Evolutionary conservation across 345 rosid genomes (phyloP), one percentile per base, ranked within the genome.

Genomic region (Eucalyptus polybractea): DNA sequence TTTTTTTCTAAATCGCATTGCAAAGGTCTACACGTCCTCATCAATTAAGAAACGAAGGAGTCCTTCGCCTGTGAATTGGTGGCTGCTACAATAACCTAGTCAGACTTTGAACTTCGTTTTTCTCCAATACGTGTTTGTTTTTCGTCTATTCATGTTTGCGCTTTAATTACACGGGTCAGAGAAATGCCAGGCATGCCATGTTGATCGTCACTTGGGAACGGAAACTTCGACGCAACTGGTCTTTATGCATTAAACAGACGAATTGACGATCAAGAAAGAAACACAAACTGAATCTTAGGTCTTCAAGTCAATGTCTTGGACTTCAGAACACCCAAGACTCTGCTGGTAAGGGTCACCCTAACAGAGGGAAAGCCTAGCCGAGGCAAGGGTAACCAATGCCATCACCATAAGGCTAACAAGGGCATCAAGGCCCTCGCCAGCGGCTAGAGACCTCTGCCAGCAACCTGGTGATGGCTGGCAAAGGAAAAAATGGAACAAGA

Each of bases 301-400:
- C n/a, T 58, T 24, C 2, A 58, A 58, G 65, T 58, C 65, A 58
- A 24, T 10, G n/a, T 58, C 65, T 56, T 21, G 60, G 2, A 54
- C 25, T 54, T 8, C 10, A 24, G 60, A 54, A 54, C 25, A 54
- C 25, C 60, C 60, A 54, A 54, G 60, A 12, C 60, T 54, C 60
- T 24, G 60, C 25, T 54, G 27, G 60, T 2, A 6, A 54, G 50
- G 50, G 50, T 49, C 50, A 49, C 50, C 50, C 50, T 49, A 49
- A 0, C 50, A 1, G 50, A 49, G 50, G 13, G 13, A 49, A 0
- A 49, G 50, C 50, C 5, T 49, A 0, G 2, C 50, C 50, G 0
- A 4, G 50, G 50, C 50, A 0, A 49, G 25, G 25, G 60, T 24
- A 54, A 24, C 60, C 58, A 11, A 1, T 1, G 42, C 42, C 44